These are phyloP conservation scores for Saposhnikovia divaricata DNA, from an alignment of 129 eudicot species.

Conservation along the genomic window DNA sequence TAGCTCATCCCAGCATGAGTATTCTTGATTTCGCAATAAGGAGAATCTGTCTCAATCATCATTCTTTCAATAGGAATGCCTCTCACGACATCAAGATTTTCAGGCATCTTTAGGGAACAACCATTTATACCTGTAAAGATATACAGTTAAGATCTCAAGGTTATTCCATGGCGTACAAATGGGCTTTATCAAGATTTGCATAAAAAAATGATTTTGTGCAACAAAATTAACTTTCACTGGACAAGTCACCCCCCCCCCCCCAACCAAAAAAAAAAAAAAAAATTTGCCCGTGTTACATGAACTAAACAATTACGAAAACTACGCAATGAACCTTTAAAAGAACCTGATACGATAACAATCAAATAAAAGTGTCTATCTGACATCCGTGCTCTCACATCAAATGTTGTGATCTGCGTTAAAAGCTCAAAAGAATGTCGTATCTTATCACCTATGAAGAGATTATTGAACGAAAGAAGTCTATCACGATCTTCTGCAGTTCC, in stretches of 20 bases:
- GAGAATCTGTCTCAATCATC: constrained; percentile 99
- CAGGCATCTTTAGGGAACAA: constrained; percentile 79
- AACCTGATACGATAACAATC: not conserved
- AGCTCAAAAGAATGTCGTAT: constrained; percentile 9
- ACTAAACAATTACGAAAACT: not conserved
- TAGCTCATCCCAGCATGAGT: constrained; percentile 77
- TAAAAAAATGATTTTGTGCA: not conserved
- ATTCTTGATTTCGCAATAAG: constrained; percentile 94
- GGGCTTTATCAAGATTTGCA: not conserved
- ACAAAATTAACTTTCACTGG: not conserved
- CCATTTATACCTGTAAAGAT: constrained; percentile 65
- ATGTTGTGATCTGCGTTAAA: not conserved
- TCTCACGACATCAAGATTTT: constrained; percentile 83
- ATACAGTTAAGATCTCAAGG: constrained; percentile 6
- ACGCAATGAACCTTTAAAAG: not conserved
- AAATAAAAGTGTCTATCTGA: not conserved
- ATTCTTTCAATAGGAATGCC: constrained; percentile 76
- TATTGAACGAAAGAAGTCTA: constrained; percentile 63
- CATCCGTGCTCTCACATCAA: not conserved
- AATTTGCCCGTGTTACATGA: not conserved
- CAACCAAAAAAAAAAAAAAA: not conserved
- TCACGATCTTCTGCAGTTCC: constrained; percentile 89
- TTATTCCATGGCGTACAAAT: not conserved
- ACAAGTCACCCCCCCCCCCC: not conserved
- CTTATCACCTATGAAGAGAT: constrained; percentile 70